These are phyloP conservation scores for Pholiota molesta DNA, from an alignment of 768 basidiomycete species.

Conservation along the genomic window DNA sequence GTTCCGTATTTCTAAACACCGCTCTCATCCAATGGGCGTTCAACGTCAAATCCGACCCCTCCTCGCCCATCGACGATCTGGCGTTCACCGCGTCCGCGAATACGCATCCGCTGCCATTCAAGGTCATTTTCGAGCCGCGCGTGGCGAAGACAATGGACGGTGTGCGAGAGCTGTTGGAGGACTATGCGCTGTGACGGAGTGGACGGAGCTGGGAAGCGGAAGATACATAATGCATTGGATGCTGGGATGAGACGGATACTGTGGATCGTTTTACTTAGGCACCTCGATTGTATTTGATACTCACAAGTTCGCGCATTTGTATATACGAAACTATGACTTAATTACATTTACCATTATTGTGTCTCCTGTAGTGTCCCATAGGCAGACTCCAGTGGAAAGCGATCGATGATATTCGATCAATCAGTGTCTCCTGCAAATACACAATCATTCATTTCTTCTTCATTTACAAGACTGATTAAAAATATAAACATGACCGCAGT, in stretches of 20 bases:
- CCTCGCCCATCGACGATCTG: constrained; percentile 57
- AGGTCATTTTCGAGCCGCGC: constrained; percentile 57
- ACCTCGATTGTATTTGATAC: neutral
- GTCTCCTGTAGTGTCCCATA: too few species aligned
- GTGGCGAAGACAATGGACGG: constrained; percentile 33
- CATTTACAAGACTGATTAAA: too few species aligned
- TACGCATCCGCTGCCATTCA: constrained; percentile 65
- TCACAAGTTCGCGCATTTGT: neutral
- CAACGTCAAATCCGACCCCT: constrained; percentile 51
- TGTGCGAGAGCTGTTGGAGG: constrained; percentile 41
- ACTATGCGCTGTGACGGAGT: constrained; percentile 34
- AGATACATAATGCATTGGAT: too few species aligned
- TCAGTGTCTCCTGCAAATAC: too few species aligned
- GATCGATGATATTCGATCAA: too few species aligned
- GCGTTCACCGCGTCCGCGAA: constrained; percentile 69
- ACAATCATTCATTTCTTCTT: too few species aligned
- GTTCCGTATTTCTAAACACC: constrained; percentile 68
- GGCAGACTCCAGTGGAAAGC: too few species aligned
- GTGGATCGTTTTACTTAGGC: too few species aligned
- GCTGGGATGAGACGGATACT: too few species aligned
- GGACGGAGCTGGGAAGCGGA: too few species aligned
- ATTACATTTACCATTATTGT: neutral
- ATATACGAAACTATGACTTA: neutral
- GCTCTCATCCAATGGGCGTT: constrained; percentile 71
- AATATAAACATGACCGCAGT: too few species aligned